Base-by-base conservation (phyloP, 352 stramenopile species). In the Plasmopara viticola region DNA sequence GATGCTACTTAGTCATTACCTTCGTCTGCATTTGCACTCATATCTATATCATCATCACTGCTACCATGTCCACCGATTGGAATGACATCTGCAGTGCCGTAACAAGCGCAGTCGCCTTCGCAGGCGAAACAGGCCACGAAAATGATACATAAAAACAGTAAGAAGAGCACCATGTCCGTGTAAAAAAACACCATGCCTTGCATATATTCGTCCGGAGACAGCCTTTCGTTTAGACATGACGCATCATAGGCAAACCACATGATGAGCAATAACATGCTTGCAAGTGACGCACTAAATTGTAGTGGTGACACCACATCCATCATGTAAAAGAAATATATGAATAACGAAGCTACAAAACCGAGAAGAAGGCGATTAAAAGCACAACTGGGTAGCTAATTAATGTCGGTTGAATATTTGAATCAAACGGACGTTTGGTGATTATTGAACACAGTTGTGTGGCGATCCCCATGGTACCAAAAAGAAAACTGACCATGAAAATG, bases 141-240 rank as follows among this genome's bases (percentile, higher is more conserved):
- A 56, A 90, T 83, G 59, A 86, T 85, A 58, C 75, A 78, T 18
- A 90, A 44, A 59, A 90, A 90, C 39, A 87, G 53, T 33, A 90
- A 42, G 65, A 87, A 90, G 9, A 90, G 70, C 48, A 87, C 76
- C 68, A 87, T 87, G 49, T 90, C 79, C 4, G 79, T 90, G 64
- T 90, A 90, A 62, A 86, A 90, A 59, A 86, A 86, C 15, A 90
- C 73, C 76, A 89, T 83, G 47, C 78, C 78, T 51, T 87, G 77
- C 78, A 90, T 87, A 61, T 87, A 90, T 60, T 90, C 78, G 60
- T 90, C 78, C 5, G 76, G 78, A 13, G 74, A 83, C 5, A 90
- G 63, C 0, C 75, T 64, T 46, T 90, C 74, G 60, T 90, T 86
- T 76, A 87, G 86, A 53, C 76, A 87, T 7, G 71, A 81, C 1